These are phyloP conservation scores for Kokia cookei DNA, from an alignment of 441 rosid genomes.

Conservation along the genomic window DNA sequence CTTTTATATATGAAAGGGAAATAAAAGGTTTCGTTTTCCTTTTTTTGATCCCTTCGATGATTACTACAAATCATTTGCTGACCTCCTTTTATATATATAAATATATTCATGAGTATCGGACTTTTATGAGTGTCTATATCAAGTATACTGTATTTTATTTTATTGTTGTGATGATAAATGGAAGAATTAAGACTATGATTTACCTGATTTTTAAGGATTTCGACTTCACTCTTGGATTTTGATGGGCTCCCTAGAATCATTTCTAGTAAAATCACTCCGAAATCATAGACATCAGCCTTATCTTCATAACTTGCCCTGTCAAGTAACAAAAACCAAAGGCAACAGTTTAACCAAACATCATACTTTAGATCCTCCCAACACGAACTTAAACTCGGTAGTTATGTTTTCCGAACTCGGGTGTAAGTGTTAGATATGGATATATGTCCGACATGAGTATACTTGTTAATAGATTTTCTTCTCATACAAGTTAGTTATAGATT, in stretches of 20 bases:
- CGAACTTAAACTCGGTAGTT: not conserved
- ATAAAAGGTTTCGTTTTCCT: not conserved
- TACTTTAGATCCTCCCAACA: not conserved
- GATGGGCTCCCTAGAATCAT: slow-evolving; percentile 65
- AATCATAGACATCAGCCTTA: slow-evolving; percentile 62
- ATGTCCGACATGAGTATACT: not conserved
- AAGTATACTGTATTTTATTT: not conserved
- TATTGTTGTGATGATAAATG: not conserved
- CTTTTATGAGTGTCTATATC: not conserved
- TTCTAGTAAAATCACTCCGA: slow-evolving; percentile 86
- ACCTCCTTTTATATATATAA: not conserved
- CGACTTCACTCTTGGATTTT: slow-evolving; percentile 46
- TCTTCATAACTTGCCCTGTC: slow-evolving; percentile 41
- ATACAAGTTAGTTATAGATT: not conserved
- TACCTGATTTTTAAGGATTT: slow-evolving; percentile 54
- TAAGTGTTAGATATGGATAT: not conserved
- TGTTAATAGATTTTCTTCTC: not conserved
- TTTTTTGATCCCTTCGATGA: not conserved
- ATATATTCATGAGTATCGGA: not conserved
- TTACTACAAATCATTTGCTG: not conserved
- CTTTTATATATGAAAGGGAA: no score
- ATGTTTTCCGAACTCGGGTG: not conserved
- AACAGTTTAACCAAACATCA: not conserved
- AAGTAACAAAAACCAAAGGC: slow-evolving; percentile 8
- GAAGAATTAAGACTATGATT: not conserved